phyloP scores from a whole-genome alignment of 257 asterid genomes.

The Fraxinus americana region DNA sequence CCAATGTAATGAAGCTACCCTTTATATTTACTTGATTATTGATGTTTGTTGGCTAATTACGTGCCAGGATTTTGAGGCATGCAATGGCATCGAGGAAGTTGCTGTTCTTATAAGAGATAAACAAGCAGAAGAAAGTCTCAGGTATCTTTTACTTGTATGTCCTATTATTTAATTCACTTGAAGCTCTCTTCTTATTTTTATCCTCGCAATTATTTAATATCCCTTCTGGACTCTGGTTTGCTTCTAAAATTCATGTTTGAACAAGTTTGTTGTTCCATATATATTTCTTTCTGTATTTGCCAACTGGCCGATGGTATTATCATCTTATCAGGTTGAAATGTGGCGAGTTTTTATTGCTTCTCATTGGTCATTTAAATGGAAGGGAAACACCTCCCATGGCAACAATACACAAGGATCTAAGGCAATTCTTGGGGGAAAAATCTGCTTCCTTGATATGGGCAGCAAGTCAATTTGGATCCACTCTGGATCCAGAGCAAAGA shows the following conservation, averaged over 20 bases:
- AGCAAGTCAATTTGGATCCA: slow-evolving; percentile 90
- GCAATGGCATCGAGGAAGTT: slow-evolving; percentile 97
- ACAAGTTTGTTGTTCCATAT: background rate
- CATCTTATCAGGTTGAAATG: slow-evolving; percentile 75
- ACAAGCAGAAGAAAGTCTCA: slow-evolving; percentile 79
- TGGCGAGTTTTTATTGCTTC: slow-evolving; percentile 90
- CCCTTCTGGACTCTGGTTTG: background rate
- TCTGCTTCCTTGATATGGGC: slow-evolving; percentile 97
- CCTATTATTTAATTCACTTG: background rate
- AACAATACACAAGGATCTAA: slow-evolving; percentile 75
- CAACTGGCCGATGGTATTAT: background rate
- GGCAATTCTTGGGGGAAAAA: slow-evolving; percentile 85
- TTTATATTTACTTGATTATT: slow-evolving; percentile 20
- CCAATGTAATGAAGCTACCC: background rate
- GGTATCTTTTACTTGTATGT: slow-evolving; percentile 42
- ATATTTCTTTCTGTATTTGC: background rate
- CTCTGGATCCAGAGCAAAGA: slow-evolving; percentile 81
- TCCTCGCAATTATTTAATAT: background rate
- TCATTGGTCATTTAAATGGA: slow-evolving; percentile 87
- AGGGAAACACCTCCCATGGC: slow-evolving; percentile 86
- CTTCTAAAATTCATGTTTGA: slow-evolving; percentile 18
- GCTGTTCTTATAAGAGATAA: slow-evolving; percentile 75
- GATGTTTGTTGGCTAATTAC: slow-evolving; percentile 22
- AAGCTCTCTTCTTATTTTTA: background rate
- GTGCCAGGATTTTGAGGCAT: slow-evolving; percentile 82